Evolutionary conservation across 2,329 filamentous ascomycete genomes (phyloP).

Genomic region (Claviceps digitariae): DNA sequence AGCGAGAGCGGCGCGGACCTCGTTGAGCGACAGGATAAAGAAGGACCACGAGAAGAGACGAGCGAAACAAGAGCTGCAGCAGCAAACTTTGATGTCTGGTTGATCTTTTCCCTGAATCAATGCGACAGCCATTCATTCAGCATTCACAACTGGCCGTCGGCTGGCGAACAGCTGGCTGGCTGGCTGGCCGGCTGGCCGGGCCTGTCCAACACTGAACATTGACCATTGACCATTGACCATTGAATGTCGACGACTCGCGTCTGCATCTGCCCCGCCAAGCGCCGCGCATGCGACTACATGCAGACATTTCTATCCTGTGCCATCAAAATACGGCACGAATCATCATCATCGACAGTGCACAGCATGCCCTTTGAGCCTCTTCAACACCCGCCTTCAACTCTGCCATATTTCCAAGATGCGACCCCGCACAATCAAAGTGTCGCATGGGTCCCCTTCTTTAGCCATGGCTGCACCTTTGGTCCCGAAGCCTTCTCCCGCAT

Average conservation of each 20-base stretch:
- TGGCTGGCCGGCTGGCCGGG: too few species aligned
- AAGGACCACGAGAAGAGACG: too few species aligned
- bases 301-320: not conserved
- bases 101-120: too few species aligned
- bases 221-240: too few species aligned
- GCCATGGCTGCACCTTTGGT: slow-evolving; percentile 47
- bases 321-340: not conserved
- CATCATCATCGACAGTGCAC: not conserved
- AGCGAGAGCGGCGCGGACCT: too few species aligned
- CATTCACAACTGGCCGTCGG: not conserved
- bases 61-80: too few species aligned
- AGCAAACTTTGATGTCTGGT: too few species aligned
- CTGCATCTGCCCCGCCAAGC: not conserved
- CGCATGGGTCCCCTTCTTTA: slow-evolving; percentile 42
- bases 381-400: slow-evolving; percentile 13
- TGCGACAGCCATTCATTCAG: too few species aligned
- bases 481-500: slow-evolving; percentile 49
- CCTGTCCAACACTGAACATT: too few species aligned
- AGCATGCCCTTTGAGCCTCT: slow-evolving; percentile 17
- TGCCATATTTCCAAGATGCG: slow-evolving; percentile 15
- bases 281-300: not conserved
- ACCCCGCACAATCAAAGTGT: slow-evolving; percentile 6
- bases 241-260: too few species aligned
- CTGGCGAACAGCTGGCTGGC: not conserved
- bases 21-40: too few species aligned